Evolutionary conservation across 495 filamentous ascomycete species (phyloP).

Genomic region (Evernia prunastri): DNA sequence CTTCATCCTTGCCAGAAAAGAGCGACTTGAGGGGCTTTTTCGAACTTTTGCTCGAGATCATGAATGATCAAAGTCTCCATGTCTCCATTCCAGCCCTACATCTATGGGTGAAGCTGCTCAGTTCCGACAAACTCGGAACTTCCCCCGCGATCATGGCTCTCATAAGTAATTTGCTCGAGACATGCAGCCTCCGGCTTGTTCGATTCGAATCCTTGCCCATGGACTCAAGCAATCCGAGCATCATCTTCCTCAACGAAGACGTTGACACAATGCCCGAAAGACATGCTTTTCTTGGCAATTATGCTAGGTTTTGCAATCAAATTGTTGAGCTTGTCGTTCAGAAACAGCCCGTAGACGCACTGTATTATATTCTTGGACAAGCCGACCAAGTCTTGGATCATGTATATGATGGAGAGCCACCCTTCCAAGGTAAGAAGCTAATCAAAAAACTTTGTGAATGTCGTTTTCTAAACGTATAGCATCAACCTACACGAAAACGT

Average conservation of each 20-base stretch:
- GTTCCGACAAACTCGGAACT: constrained; percentile 55
- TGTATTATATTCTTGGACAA: constrained; percentile 73
- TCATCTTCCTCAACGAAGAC: constrained; percentile 80
- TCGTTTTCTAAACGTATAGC: neutral
- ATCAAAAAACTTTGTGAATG: neutral
- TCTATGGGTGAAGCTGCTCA: constrained; percentile 75
- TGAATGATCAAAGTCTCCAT: constrained; percentile 78
- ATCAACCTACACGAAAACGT: constrained; percentile 70
- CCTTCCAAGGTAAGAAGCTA: constrained; percentile 56
- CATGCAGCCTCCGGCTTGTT: constrained; percentile 68
- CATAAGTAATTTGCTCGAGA: constrained; percentile 68
- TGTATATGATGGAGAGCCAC: constrained; percentile 62
- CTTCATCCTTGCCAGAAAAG: constrained; percentile 50
- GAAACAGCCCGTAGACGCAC: constrained; percentile 72
- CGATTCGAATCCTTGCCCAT: constrained; percentile 80
- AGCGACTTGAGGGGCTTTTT: constrained; percentile 72
- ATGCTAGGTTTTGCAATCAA: constrained; percentile 77
- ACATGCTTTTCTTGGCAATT: constrained; percentile 97
- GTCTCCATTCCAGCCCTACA: constrained; percentile 91
- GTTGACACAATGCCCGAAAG: constrained; percentile 91
- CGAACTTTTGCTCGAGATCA: constrained; percentile 67
- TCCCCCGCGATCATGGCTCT: constrained; percentile 61
- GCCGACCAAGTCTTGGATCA: constrained; percentile 66
- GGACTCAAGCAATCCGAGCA: constrained; percentile 69
- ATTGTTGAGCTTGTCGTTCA: constrained; percentile 80